These are phyloP conservation scores for Didymellaceae sp. DNA, from an alignment of 2,329 filamentous ascomycete species.

Conservation along the genomic window DNA sequence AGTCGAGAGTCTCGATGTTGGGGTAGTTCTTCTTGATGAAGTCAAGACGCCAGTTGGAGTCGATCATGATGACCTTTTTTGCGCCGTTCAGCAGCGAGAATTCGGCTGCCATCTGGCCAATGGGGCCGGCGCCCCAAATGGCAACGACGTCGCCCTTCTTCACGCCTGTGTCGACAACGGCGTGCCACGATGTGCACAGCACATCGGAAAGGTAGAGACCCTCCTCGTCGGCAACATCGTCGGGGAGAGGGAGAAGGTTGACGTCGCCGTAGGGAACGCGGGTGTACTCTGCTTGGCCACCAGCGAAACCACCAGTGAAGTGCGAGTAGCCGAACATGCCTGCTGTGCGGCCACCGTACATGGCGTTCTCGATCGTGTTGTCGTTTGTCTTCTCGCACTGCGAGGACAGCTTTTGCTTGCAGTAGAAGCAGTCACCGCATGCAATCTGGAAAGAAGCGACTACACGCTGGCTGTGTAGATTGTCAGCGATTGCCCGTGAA, in stretches of 20 bases:
- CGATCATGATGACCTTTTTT: slow-evolving; percentile 77
- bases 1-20: slow-evolving; percentile 73
- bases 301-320: slow-evolving; percentile 85
- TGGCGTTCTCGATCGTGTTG: slow-evolving; percentile 71
- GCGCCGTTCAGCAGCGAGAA: slow-evolving; percentile 76
- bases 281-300: slow-evolving; percentile 86
- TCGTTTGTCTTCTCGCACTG: slow-evolving; percentile 82
- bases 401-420: slow-evolving; percentile 77
- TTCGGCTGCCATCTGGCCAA: slow-evolving; percentile 78
- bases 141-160: slow-evolving; percentile 78
- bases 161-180: slow-evolving; percentile 83
- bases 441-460: slow-evolving; percentile 90
- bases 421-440: slow-evolving; percentile 72
- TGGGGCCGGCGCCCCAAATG: slow-evolving; percentile 86
- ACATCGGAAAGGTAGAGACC: slow-evolving; percentile 82
- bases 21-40: slow-evolving; percentile 70
- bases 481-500: slow-evolving; percentile 26
- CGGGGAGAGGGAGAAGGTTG: slow-evolving; percentile 80
- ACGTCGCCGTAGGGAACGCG: slow-evolving; percentile 81
- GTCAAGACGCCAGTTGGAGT: slow-evolving; percentile 73
- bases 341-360: slow-evolving; percentile 80
- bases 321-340: slow-evolving; percentile 68
- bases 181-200: slow-evolving; percentile 78
- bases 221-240: slow-evolving; percentile 83
- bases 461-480: slow-evolving; percentile 60